Conservation (phyloP, 2,329 filamentous ascomycete genomes). For the Neofusicoccum laricinum region DNA sequence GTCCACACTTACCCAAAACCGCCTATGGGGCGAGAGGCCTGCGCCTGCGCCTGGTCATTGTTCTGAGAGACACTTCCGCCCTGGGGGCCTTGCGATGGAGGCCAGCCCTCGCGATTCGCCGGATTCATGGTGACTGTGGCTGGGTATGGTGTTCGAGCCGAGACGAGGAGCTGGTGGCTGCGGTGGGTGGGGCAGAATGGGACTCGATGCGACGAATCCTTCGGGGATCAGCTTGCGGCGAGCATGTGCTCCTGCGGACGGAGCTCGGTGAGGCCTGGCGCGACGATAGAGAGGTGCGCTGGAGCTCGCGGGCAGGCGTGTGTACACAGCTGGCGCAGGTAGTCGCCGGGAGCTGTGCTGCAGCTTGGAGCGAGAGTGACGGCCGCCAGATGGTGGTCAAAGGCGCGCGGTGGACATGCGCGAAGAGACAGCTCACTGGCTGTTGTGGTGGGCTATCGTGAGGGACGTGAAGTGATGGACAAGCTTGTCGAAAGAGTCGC, state of each 20-base stretch:
- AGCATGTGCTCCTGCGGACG: conserved; percentile 10
- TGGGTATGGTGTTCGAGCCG: background rate
- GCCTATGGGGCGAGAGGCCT: conserved; percentile 32
- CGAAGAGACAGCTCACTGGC: background rate
- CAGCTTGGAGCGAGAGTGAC: background rate
- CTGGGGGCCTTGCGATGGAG: conserved; percentile 43
- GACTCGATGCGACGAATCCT: background rate
- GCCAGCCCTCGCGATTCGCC: conserved; percentile 41
- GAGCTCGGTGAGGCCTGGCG: background rate
- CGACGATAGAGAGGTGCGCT: conserved; percentile 6
- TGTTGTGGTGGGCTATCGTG: background rate
- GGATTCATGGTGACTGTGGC: conserved; percentile 32
- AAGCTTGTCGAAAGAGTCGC: conserved; percentile 17
- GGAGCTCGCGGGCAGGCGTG: conserved; percentile 11
- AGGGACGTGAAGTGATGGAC: background rate
- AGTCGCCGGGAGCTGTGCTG: background rate
- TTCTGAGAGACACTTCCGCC: conserved; percentile 48
- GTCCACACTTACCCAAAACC: conserved; percentile 30
- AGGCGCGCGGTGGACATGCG: background rate
- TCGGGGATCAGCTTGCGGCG: conserved; percentile 4
- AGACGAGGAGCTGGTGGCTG: background rate
- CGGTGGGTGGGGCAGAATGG: background rate
- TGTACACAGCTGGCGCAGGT: conserved; percentile 4
- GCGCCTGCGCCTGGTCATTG: conserved; percentile 33
- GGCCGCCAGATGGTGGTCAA: background rate